Evolutionary conservation across 2,329 filamentous ascomycete genomes (phyloP).

Genomic region (Colletotrichum abscissum): DNA sequence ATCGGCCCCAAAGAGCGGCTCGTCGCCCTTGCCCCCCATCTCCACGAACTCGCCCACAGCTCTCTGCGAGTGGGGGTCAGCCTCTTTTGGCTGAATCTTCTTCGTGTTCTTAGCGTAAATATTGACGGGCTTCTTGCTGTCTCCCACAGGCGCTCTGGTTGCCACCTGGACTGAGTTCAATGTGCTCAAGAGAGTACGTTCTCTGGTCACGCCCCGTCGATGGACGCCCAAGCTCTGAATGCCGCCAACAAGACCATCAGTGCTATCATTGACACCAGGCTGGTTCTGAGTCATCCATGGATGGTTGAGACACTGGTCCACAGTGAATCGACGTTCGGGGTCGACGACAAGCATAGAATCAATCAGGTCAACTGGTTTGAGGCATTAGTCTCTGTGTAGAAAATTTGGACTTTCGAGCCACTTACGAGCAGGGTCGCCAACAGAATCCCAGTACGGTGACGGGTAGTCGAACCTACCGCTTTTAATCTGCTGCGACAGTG

Average conservation of each 20-base stretch:
- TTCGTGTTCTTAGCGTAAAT: conserved; percentile 78
- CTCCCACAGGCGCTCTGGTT: conserved; percentile 59
- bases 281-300: conserved; percentile 81
- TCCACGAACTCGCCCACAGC: conserved; percentile 81
- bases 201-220: conserved; percentile 80
- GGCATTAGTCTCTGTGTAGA: neutral
- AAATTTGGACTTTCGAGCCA: conserved; percentile 17
- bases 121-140: conserved; percentile 68
- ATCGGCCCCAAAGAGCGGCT: conserved; percentile 78
- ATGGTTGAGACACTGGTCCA: conserved; percentile 91
- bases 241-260: conserved; percentile 90
- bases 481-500: conserved; percentile 89
- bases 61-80: conserved; percentile 73
- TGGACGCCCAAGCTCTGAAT: conserved; percentile 86
- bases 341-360: conserved; percentile 95
- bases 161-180: conserved; percentile 78
- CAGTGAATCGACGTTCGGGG: conserved; percentile 82
- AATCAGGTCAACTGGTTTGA: conserved; percentile 79
- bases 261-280: conserved; percentile 81
- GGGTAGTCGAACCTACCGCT: conserved; percentile 92
- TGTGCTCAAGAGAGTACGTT: conserved; percentile 85
- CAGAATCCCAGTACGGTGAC: conserved; percentile 93
- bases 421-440: conserved; percentile 83
- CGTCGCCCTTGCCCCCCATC: conserved; percentile 88
- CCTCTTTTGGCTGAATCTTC: conserved; percentile 61